Base-by-base conservation (phyloP, 768 basidiomycete genomes). In the Russula earlei region DNA sequence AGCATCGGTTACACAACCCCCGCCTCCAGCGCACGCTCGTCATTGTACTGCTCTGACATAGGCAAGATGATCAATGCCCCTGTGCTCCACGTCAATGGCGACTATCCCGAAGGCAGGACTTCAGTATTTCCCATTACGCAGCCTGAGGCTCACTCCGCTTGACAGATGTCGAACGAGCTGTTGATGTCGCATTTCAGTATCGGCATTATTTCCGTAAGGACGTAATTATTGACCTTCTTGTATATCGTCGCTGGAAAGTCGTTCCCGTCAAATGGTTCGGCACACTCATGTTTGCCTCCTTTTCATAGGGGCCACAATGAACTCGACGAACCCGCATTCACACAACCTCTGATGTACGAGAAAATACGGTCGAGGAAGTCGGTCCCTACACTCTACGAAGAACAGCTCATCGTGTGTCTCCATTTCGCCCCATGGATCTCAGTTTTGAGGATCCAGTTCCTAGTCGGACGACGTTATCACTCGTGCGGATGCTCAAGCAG, bases 1-100 rank as follows among this genome's bases (percentile, higher is more conserved):
- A 94, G 87, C 62, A 90, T 95, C 55, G 92, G 92, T 22, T 95
- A 94, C 63, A 94, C 92, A 0, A 94, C 92, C 0, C 91, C 91
- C 0, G 87, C 90, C 0, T 83, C 87, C 0, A 80, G 78, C 48
- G 87, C 89, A 14, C 80, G 92, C 7, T 93, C 91, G 1, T 91
- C 87, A 0, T 65, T 88, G 33, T 96, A 96, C 65, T 92, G 88
- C 65, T 89, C 89, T 0, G 90, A 91, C 66, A 73, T 89, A 36
- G 89, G 85, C 5, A 94, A 94, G 71, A 90, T 89, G 85, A 84
- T 93, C 62, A 85, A 89, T 55, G 83, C 88, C 0, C 93, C 92
- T 1, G 81, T 94, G 4, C 67, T 95, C 19, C 93, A 95, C 59
- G 90, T 93, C 56, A 96, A 94, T 60, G 92, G 92, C 5, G 93